phyloP scores from a whole-genome alignment of 1,284 basidiomycete species.

The Trichosporon asahii region DNA sequence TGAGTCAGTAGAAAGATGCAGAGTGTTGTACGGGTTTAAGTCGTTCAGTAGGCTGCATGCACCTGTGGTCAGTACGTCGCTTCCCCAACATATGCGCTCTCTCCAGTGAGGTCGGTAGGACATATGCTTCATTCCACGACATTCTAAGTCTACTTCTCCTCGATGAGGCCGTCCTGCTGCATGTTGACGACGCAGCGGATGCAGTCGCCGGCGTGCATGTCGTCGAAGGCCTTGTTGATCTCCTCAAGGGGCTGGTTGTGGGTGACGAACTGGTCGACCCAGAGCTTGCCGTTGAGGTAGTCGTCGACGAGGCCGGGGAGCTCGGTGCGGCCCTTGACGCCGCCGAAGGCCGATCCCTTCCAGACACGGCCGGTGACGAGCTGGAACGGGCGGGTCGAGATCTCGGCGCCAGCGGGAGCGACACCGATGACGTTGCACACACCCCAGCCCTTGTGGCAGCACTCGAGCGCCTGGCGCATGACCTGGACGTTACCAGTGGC shows the following conservation, averaged over 20 bases:
- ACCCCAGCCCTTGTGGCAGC: slow-evolving; percentile 99
- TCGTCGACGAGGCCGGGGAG: slow-evolving; percentile 78
- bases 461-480: slow-evolving; percentile 93
- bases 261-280: slow-evolving; percentile 84
- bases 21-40: too few relatives aligned
- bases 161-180: slow-evolving; percentile 34
- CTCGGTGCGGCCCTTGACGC: slow-evolving; percentile 95
- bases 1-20: too few relatives aligned
- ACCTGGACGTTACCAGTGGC: slow-evolving; percentile 93
- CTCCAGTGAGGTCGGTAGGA: neutral
- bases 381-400: slow-evolving; percentile 88
- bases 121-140: neutral
- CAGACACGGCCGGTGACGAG: slow-evolving; percentile 82
- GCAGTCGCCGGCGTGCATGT: slow-evolving; percentile 92
- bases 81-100: too few relatives aligned
- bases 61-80: too few relatives aligned
- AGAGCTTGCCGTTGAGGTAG: slow-evolving; percentile 49
- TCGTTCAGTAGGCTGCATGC: too few relatives aligned
- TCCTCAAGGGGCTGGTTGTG: slow-evolving; percentile 70
- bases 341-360: slow-evolving; percentile 95
- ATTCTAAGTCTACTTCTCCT: slow-evolving; percentile 4
- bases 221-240: slow-evolving; percentile 85
- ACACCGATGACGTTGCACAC: slow-evolving; percentile 92
- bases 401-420: slow-evolving; percentile 94
- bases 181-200: slow-evolving; percentile 75